These are phyloP conservation scores for Arthrobotrys iridis DNA, from an alignment of 2,329 filamentous ascomycete genomes.

Conservation along the genomic window DNA sequence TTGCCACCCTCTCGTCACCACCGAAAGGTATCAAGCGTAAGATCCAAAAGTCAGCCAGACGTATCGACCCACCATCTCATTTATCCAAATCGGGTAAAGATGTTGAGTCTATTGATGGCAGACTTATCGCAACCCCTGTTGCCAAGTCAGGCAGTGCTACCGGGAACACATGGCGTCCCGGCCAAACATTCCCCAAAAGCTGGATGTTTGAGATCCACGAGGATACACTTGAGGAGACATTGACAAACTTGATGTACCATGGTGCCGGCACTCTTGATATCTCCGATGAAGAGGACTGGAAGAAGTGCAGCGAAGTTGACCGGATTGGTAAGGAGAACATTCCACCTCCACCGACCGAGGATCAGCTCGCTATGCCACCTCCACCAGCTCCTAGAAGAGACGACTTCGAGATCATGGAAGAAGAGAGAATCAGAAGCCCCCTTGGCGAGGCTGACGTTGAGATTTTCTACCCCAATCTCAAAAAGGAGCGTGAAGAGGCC, in stretches of 20 bases:
- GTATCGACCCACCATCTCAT: conserved; percentile 38
- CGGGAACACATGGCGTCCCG: conserved; percentile 30
- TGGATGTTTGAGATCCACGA: conserved; percentile 97
- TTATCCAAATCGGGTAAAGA: conserved; percentile 24
- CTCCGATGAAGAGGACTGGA: conserved; percentile 82
- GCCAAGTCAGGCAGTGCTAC: conserved; percentile 31
- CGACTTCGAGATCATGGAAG: conserved; percentile 33
- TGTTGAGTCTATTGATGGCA: conserved; percentile 35
- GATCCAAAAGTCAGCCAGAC: conserved; percentile 41
- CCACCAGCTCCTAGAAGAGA: conserved; percentile 17
- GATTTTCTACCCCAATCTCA: conserved; percentile 45
- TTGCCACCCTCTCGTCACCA: conserved; percentile 39
- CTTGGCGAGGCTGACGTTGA: conserved; percentile 50
- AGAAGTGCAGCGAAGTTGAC: conserved; percentile 68
- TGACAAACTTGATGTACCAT: conserved; percentile 92
- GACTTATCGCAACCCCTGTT: conserved; percentile 47
- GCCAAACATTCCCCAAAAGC: conserved; percentile 47
- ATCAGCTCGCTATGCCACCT: conserved; percentile 51
- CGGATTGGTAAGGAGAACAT: conserved; percentile 86
- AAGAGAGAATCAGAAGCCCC: conserved; percentile 43
- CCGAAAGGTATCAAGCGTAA: conserved; percentile 49
- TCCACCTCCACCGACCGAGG: conserved; percentile 68
- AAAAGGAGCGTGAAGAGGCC: conserved; percentile 46
- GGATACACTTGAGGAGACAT: conserved; percentile 87
- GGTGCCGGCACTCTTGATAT: conserved; percentile 87